phyloP scores from a whole-genome alignment of 1,284 basidiomycete species.

The Fistulina hepatica region DNA sequence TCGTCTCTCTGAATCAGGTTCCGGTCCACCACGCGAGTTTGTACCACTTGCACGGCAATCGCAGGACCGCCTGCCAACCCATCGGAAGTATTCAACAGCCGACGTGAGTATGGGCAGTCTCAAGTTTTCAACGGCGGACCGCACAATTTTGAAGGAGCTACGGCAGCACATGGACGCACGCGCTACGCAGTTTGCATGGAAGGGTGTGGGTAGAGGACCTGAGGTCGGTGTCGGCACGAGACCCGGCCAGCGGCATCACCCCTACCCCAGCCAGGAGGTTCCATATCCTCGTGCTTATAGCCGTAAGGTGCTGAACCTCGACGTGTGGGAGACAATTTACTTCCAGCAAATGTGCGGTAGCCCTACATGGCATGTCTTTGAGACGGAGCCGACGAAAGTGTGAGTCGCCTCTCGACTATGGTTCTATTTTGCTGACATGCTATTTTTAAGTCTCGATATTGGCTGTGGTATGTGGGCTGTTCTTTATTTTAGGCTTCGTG shows the following conservation, averaged over 20 bases:
- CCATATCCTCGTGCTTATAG: constrained; percentile 61
- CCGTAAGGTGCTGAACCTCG: constrained; percentile 46
- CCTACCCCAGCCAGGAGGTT: constrained; percentile 35
- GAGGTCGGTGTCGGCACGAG: constrained; percentile 19
- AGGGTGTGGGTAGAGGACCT: constrained; percentile 21
- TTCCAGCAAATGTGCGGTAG: constrained; percentile 42
- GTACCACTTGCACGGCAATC: too few species aligned
- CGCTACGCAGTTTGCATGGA: constrained; percentile 42
- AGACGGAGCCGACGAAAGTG: constrained; percentile 47
- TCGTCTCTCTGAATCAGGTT: too few species aligned
- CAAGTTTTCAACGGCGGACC: constrained; percentile 51
- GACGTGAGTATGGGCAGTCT: too few species aligned
- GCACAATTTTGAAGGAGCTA: constrained; percentile 45
- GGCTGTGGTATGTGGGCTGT: constrained; percentile 46
- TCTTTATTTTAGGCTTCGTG: constrained; percentile 1
- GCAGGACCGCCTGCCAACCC: too few species aligned
- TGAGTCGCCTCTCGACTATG: constrained; percentile 24
- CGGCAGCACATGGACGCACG: constrained; percentile 39
- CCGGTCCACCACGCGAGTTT: too few species aligned
- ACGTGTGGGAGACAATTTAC: constrained; percentile 56
- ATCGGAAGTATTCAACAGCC: too few species aligned
- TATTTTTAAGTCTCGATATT: constrained; percentile 42
- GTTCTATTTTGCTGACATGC: constrained; percentile 5
- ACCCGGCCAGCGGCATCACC: constrained; percentile 43
- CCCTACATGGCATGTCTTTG: constrained; percentile 51